Percentiles rank a stretch among this genome's conserved stretches.
Evolutionary conservation across 805 yeast species (phyloP).

Genomic region (Isabelozyma heimii): DNA sequence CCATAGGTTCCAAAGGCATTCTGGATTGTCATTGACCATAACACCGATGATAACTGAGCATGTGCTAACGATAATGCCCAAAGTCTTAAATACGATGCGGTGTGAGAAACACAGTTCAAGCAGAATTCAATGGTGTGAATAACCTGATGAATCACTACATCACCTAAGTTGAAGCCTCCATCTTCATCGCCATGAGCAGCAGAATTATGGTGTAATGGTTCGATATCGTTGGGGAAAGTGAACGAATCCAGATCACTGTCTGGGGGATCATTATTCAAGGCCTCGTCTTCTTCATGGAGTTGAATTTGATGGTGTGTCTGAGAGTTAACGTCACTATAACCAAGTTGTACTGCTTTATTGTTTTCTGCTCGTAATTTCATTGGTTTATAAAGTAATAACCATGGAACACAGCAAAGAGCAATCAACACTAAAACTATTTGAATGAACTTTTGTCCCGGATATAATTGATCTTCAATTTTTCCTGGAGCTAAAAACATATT

Average conservation of each 20-base stretch:
- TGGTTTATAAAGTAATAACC: slow-evolving; percentile 85
- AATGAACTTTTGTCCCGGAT: slow-evolving; percentile 71
- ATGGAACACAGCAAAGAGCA: slow-evolving; percentile 91
- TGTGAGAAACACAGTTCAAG: slow-evolving; percentile 95
- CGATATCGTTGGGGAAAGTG: slow-evolving; percentile 23
- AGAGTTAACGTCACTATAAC: slow-evolving; percentile 36
- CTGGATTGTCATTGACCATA: slow-evolving; percentile 93
- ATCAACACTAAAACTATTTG: slow-evolving; percentile 69
- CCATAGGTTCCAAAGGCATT: slow-evolving; percentile 72
- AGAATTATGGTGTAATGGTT: slow-evolving; percentile 30
- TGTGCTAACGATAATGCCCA: slow-evolving; percentile 98
- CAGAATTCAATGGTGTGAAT: slow-evolving; percentile 98
- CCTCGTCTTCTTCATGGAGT: slow-evolving; percentile 28
- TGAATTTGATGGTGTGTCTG: slow-evolving; percentile 26
- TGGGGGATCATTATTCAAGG: slow-evolving; percentile 18
- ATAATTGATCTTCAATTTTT: slow-evolving; percentile 72
- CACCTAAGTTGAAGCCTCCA: slow-evolving; percentile 77
- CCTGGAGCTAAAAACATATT: slow-evolving; percentile 97
- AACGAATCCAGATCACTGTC: slow-evolving; percentile 11
- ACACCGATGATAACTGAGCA: slow-evolving; percentile 90
- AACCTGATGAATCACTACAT: slow-evolving; percentile 93
- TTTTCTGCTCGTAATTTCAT: slow-evolving; percentile 50
- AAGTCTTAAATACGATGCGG: slow-evolving; percentile 92
- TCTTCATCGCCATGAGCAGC: slow-evolving; percentile 47
- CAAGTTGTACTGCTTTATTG: slow-evolving; percentile 31